These are phyloP conservation scores for Fusarium mexicanum DNA, from an alignment of 2,329 filamentous ascomycete species.

Conservation along the genomic window DNA sequence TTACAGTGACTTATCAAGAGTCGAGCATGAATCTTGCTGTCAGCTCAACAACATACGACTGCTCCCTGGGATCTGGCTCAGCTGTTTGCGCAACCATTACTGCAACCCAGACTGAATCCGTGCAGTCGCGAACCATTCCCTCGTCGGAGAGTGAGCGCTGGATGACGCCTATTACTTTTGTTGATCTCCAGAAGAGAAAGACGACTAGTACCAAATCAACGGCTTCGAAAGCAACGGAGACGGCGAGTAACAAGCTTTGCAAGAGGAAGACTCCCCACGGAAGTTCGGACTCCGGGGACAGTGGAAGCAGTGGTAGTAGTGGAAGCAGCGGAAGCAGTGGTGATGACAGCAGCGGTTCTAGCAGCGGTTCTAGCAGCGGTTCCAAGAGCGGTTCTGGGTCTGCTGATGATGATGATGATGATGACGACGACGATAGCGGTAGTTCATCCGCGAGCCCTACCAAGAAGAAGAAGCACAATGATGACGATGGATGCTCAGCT, in stretches of 20 bases:
- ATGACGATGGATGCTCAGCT: constrained; percentile 12
- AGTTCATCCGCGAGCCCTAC: background rate
- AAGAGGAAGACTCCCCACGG: constrained; percentile 9
- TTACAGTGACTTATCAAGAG: constrained; percentile 34
- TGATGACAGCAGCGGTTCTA: background rate
- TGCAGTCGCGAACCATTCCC: constrained; percentile 1
- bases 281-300: background rate
- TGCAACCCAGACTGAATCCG: background rate
- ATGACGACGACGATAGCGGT: background rate
- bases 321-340: background rate
- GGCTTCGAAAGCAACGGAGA: background rate
- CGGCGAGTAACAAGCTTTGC: background rate
- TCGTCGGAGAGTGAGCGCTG: constrained; percentile 19
- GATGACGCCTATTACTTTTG: constrained; percentile 38
- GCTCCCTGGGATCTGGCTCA: background rate
- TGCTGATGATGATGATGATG: background rate
- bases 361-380: background rate
- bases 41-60: constrained; percentile 32
- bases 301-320: background rate
- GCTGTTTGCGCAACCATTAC: constrained; percentile 24
- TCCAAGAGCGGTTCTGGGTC: background rate
- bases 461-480: background rate
- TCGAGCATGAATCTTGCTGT: constrained; percentile 26
- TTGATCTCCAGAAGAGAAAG: constrained; percentile 21
- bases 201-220: background rate